These are phyloP conservation scores for Trametes cingulata DNA, from an alignment of 768 basidiomycete genomes.

Conservation along the genomic window DNA sequence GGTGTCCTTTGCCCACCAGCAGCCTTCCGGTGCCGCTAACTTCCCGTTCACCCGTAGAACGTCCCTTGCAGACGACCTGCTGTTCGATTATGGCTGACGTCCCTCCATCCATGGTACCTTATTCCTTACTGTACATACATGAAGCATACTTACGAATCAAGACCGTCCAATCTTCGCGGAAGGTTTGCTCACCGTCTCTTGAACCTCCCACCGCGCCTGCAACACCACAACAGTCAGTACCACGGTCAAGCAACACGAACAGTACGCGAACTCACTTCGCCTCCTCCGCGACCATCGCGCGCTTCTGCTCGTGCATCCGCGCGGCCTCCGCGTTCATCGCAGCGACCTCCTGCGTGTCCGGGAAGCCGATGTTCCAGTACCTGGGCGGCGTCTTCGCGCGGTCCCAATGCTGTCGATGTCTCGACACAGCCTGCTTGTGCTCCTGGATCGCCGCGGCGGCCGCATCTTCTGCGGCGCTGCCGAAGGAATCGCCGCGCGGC, in stretches of 20 bases:
- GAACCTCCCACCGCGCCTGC: background rate
- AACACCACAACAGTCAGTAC: background rate
- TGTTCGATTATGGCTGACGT: no score
- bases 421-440: conserved; percentile 72
- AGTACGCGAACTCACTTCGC: conserved; percentile 43
- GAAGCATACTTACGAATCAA: no score
- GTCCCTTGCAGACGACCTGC: no score
- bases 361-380: conserved; percentile 92
- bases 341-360: conserved; percentile 76
- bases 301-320: conserved; percentile 71
- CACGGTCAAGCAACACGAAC: no score
- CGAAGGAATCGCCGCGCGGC: conserved; percentile 7
- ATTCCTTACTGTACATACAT: no score
- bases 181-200: background rate
- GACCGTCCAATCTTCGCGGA: no score
- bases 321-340: conserved; percentile 75
- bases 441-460: conserved; percentile 38
- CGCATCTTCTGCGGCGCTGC: background rate
- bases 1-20: no score
- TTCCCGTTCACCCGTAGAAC: no score
- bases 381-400: conserved; percentile 76
- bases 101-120: no score
- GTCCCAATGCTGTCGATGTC: conserved; percentile 72
- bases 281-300: conserved; percentile 57
- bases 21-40: no score